These are phyloP conservation scores for Ettlia oleoabundans DNA, from an alignment of 139 green algal species.

Conservation along the genomic window DNA sequence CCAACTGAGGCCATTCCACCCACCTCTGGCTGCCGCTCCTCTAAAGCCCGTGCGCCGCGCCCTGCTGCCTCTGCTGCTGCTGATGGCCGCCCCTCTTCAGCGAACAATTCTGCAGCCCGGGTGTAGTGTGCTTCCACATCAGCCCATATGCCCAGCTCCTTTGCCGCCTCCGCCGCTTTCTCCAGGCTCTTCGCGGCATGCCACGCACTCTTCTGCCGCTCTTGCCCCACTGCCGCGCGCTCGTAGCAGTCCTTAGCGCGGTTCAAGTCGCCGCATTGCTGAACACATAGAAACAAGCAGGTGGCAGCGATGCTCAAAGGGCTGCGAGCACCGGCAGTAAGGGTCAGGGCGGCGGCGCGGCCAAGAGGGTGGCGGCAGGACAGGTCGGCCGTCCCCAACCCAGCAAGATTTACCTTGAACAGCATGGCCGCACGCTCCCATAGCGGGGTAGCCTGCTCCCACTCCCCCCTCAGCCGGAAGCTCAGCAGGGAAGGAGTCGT, in stretches of 20 bases:
- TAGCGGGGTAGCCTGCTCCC: slow-evolving; percentile 74
- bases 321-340: too few relatives aligned
- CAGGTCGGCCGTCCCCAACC: too few relatives aligned
- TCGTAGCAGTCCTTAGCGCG: slow-evolving; percentile 71
- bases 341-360: too few relatives aligned
- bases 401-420: slow-evolving; percentile 64
- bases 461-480: slow-evolving; percentile 75
- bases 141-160: slow-evolving; percentile 10
- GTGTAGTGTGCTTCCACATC: slow-evolving; percentile 38
- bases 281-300: neutral
- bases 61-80: slow-evolving; percentile 70
- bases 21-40: slow-evolving; percentile 58
- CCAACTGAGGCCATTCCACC: slow-evolving; percentile 27
- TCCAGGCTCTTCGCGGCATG: slow-evolving; percentile 81
- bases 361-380: too few relatives aligned
- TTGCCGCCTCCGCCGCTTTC: slow-evolving; percentile 38
- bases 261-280: slow-evolving; percentile 62
- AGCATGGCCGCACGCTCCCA: slow-evolving; percentile 71
- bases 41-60: slow-evolving; percentile 63
- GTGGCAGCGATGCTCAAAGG: neutral
- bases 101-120: slow-evolving; percentile 57
- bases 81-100: slow-evolving; percentile 55
- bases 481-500: slow-evolving; percentile 64
- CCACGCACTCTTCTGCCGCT: slow-evolving; percentile 71
- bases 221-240: slow-evolving; percentile 69